A percentile compares a stretch with the other conserved stretches of the same genome.
phyloP scores from a whole-genome alignment of 495 filamentous ascomycete species.

The Delitschia confertaspora region DNA sequence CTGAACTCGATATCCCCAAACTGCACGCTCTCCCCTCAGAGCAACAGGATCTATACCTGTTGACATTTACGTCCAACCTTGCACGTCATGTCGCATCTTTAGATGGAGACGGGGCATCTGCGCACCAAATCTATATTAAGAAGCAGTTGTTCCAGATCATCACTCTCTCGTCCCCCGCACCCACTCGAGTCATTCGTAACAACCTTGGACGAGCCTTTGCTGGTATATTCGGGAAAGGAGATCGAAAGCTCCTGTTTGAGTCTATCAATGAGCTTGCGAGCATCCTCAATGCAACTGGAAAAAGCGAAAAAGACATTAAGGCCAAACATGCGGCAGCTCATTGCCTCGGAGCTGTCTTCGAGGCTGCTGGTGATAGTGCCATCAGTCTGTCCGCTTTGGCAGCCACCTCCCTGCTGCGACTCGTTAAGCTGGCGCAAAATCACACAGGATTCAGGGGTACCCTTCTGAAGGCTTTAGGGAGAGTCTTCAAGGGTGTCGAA shows the following conservation, averaged over 20 bases:
- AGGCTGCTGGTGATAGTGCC: conserved; percentile 83
- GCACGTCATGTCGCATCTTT: conserved; percentile 70
- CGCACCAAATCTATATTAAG: conserved; percentile 81
- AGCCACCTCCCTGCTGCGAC: conserved; percentile 61
- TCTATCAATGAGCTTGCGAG: conserved; percentile 79
- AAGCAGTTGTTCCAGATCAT: conserved; percentile 86
- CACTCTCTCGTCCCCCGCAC: conserved; percentile 71
- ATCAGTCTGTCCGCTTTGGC: conserved; percentile 72
- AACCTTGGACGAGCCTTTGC: conserved; percentile 78
- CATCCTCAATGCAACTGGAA: conserved; percentile 61
- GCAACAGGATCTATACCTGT: conserved; percentile 88
- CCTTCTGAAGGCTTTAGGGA: conserved; percentile 69
- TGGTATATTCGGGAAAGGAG: conserved; percentile 75
- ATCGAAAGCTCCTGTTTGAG: conserved; percentile 86
- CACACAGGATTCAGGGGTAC: conserved; percentile 77
- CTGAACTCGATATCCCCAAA: conserved; percentile 76
- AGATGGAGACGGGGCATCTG: conserved; percentile 65
- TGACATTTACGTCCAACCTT: conserved; percentile 79
- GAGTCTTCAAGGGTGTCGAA: conserved; percentile 62
- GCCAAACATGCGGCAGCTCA: conserved; percentile 79
- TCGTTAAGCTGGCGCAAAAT: conserved; percentile 69
- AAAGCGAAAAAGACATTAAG: conserved; percentile 67
- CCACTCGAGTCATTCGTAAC: conserved; percentile 82
- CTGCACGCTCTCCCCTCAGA: conserved; percentile 84
- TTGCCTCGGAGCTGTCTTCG: conserved; percentile 84